These are phyloP conservation scores for Pythium vanterpoolii DNA, from an alignment of 352 stramenopile genomes.

Conservation along the genomic window DNA sequence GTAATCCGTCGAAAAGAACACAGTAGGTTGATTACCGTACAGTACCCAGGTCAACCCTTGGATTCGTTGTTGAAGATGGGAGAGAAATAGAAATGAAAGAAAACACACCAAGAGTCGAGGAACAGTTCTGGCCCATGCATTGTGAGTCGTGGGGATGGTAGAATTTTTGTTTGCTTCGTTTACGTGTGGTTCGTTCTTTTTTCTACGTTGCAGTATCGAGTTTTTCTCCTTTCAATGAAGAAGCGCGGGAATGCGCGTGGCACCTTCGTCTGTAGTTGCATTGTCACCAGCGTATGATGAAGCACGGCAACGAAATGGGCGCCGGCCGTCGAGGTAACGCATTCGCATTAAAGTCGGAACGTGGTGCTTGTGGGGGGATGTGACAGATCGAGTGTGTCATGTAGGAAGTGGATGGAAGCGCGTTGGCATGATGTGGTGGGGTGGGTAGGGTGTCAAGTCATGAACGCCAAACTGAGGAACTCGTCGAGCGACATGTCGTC, in stretches of 20 bases:
- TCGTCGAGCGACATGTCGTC: slow-evolving; percentile 15
- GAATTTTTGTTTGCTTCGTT: not conserved
- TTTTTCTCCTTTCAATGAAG: not conserved
- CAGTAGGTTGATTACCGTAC: too few relatives aligned
- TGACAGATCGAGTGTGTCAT: not conserved
- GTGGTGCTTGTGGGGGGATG: not conserved
- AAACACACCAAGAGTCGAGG: not conserved
- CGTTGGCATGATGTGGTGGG: not conserved
- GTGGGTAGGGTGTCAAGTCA: slow-evolving; percentile 4
- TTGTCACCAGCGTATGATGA: too few relatives aligned
- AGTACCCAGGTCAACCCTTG: too few relatives aligned
- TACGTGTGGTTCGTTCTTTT: not conserved
- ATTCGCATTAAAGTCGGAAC: not conserved
- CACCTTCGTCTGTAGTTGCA: not conserved
- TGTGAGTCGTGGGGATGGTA: too few relatives aligned
- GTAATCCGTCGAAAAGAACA: too few relatives aligned
- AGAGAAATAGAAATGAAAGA: not conserved
- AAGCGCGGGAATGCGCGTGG: not conserved
- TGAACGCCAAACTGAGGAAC: slow-evolving; percentile 8
- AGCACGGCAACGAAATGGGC: not conserved
- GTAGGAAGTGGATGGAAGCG: not conserved
- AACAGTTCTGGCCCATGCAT: not conserved
- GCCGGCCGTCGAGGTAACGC: not conserved
- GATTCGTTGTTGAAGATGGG: not conserved
- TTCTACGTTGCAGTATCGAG: not conserved